A percentile compares a stretch with the other conserved stretches of the same genome.
phyloP scores from a whole-genome alignment of 192 early-diverging fungal species.

The Backusella westeae region DNA sequence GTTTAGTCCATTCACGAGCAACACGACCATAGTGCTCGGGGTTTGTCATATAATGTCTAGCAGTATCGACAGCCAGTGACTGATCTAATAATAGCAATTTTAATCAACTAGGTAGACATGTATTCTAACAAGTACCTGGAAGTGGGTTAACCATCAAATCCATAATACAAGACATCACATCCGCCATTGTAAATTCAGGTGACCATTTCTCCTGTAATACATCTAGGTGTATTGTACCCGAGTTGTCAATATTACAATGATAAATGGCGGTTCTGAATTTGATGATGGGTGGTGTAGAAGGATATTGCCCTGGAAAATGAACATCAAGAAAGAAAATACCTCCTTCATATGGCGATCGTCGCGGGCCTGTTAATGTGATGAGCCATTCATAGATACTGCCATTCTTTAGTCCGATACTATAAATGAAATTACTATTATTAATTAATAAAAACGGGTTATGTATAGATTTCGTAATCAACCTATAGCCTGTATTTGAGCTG shows the following conservation, averaged over 20 bases:
- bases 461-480: background rate
- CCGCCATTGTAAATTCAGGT: background rate
- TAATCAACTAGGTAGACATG: background rate
- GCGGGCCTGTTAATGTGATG: background rate
- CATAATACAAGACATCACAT: background rate
- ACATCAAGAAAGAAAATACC: background rate
- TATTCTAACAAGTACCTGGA: background rate
- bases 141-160: background rate
- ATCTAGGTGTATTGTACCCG: background rate
- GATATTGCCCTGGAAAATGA: background rate
- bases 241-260: background rate
- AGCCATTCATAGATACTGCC: background rate
- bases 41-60: background rate
- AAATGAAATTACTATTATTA: background rate
- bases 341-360: background rate
- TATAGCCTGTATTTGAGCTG: background rate
- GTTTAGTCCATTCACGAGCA: slow-evolving; percentile 4
- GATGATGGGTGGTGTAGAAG: background rate
- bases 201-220: background rate
- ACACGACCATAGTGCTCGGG: background rate
- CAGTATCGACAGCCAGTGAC: background rate
- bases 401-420: background rate
- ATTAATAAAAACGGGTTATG: background rate
- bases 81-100: background rate
- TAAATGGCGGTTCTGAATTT: background rate